phyloP scores from a whole-genome alignment of 768 basidiomycete genomes.

The Phylloporus arenicola region DNA sequence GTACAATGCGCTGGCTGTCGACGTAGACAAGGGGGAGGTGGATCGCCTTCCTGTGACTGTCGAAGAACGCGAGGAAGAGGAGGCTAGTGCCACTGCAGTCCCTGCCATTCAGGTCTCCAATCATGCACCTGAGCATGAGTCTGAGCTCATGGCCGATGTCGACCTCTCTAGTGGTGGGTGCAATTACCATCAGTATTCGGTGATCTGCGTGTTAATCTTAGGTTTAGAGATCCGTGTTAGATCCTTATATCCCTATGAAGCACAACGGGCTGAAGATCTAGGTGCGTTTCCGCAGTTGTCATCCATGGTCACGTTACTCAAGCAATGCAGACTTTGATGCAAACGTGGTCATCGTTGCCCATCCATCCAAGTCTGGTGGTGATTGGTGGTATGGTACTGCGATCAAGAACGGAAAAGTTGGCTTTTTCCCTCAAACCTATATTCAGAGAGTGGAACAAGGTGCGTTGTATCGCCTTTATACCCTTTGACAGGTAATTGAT shows the following conservation, averaged over 20 bases:
- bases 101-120: conserved; percentile 59
- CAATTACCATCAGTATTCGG: not conserved
- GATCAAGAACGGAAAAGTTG: conserved; percentile 58
- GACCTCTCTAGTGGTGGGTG: conserved; percentile 56
- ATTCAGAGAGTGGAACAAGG: conserved; percentile 67
- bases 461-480: conserved; percentile 21
- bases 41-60: conserved; percentile 45
- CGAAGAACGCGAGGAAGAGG: conserved; percentile 60
- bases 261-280: conserved; percentile 84
- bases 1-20: conserved; percentile 80
- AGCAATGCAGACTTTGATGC: conserved; percentile 63
- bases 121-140: conserved; percentile 32
- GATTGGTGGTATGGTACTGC: conserved; percentile 93
- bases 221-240: conserved; percentile 65
- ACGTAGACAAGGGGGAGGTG: conserved; percentile 42
- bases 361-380: conserved; percentile 79
- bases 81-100: conserved; percentile 26
- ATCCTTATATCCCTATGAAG: conserved; percentile 80
- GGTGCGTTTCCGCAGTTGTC: conserved; percentile 43
- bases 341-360: conserved; percentile 70
- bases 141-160: conserved; percentile 65
- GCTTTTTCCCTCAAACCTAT: conserved; percentile 89
- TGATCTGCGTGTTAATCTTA: conserved; percentile 1
- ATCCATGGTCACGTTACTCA: not conserved
- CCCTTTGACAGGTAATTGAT: not conserved